Evolutionary conservation across 2,329 filamentous ascomycete species (phyloP).

Genomic region (Magnaporthiopsis incrustans): DNA sequence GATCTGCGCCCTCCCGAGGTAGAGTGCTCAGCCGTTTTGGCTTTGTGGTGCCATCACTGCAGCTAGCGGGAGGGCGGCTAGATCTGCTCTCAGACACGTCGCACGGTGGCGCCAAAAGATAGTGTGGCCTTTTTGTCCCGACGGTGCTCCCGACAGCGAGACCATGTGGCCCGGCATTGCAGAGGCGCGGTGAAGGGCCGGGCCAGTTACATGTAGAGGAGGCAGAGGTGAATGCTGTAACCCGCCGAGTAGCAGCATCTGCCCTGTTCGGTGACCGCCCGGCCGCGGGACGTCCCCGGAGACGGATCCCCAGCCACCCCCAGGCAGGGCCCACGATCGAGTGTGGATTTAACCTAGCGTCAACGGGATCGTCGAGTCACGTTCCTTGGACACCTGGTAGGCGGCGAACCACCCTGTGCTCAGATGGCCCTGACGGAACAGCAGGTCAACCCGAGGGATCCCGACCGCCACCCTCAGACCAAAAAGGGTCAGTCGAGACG

Average conservation of each 20-base stretch:
- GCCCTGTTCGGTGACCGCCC: not conserved
- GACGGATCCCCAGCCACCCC: too few species aligned
- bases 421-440: not conserved
- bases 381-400: not conserved
- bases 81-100: not conserved
- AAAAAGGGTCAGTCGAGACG: not conserved
- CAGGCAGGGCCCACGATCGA: not conserved
- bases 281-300: not conserved
- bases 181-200: not conserved
- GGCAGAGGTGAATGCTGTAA: not conserved
- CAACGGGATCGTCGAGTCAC: not conserved
- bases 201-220: not conserved
- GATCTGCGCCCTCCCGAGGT: not conserved
- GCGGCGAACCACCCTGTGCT: not conserved
- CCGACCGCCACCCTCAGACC: not conserved
- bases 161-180: too few species aligned
- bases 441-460: not conserved
- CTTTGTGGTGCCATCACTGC: not conserved
- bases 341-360: not conserved
- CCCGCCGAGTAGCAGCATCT: not conserved
- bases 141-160: not conserved
- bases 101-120: not conserved
- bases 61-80: not conserved
- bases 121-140: not conserved
- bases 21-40: not conserved